phyloP scores from a whole-genome alignment of 495 filamentous ascomycete genomes.

The Rostrohypoxylon terebratum region DNA sequence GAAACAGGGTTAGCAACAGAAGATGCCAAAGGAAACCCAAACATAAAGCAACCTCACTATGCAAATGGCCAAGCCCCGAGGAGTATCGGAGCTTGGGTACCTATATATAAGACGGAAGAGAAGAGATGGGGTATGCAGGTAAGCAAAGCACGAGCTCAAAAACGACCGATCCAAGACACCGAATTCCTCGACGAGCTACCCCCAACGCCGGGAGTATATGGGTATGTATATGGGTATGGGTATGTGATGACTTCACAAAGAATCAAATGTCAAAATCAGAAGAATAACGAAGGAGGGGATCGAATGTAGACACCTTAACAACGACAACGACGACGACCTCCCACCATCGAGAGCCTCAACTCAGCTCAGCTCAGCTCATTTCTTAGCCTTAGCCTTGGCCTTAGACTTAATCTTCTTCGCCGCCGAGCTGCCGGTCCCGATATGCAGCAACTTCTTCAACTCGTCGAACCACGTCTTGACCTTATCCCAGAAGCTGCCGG shows the following conservation, averaged over 20 bases:
- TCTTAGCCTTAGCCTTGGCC: neutral
- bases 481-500: constrained; percentile 8
- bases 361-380: neutral
- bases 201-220: constrained; percentile 1
- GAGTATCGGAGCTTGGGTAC: neutral
- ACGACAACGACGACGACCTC: neutral
- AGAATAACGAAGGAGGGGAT: constrained; percentile 21
- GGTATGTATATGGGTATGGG: neutral
- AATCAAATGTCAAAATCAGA: neutral
- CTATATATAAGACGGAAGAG: neutral
- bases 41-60: constrained; percentile 13
- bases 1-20: neutral
- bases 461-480: constrained; percentile 24
- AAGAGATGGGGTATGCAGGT: neutral
- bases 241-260: no score
- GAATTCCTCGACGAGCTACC: constrained; percentile 20
- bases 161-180: constrained; percentile 34
- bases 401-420: neutral
- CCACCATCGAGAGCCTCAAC: no score
- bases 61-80: neutral
- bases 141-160: constrained; percentile 1
- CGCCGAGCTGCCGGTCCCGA: constrained; percentile 3
- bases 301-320: neutral
- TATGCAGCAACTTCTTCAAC: constrained; percentile 32
- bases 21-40: neutral